Base-by-base conservation (phyloP, 1,284 basidiomycete species). In the Trichosporon sp. region DNA sequence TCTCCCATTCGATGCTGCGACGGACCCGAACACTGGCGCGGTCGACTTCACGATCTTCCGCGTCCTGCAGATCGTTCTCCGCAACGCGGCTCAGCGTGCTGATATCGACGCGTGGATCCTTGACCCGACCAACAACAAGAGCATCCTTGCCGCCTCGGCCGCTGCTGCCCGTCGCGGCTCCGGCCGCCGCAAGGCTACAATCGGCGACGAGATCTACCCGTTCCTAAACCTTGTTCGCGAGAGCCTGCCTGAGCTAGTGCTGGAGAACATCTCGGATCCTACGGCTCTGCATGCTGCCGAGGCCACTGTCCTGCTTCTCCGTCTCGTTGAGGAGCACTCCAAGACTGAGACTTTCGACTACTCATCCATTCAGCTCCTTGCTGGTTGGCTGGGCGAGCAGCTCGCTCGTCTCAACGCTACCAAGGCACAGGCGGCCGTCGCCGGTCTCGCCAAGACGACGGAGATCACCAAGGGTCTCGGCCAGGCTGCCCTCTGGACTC, bases 401-500 rank as follows among this genome's bases (percentile, higher is more conserved):
- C 68, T 84, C 1, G 43, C 48, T 1, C 70, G 67, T 4, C 63
- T 80, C 12, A 26, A 67, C 1, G 56, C 66, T 5, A 68, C 75
- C 54, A 69, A 75, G 21, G 32, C 67, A 1, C 40, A 56, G 11
- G 68, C 65, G 11, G 76, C 76, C 11, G 68, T 79, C 4, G 51
- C 54, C 19, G 59, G 64, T 6, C 76, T 85, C 6, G 77, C 77
- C 0, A 76, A 78, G 59, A 76, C 81, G 1, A 78, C 83, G 16
- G 73, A 74, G n/a, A 69, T 85, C 71, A 82, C 79, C 3, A 75
- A 78, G 11, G 85, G 86, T 54, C 74, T 83, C 16, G 84, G 83
- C 7, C 84, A 86, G 77, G 74, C 81, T 2, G 75, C 81, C 21
- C 78, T 86, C 14, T 86, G 86, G 86, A 88, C 72, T 2, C 70